Conservation (phyloP, 179 eudicot species). For the Drosera spatulata region DNA sequence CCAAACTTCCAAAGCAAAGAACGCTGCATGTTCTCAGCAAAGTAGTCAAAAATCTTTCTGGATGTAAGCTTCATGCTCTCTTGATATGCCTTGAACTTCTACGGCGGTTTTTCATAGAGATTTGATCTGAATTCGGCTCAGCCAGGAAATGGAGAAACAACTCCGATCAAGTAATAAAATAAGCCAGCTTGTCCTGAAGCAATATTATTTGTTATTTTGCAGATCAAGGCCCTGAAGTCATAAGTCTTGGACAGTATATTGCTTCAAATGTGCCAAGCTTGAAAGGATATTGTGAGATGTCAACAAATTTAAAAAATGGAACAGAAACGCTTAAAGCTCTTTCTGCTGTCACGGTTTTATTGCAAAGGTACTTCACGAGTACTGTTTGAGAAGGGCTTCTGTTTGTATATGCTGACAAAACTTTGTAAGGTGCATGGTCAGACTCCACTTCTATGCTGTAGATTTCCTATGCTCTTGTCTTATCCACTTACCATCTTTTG, state of each 20-base stretch:
- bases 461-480: not conserved
- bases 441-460: not conserved
- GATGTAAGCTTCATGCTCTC: slow-evolving; percentile 47
- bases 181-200: not conserved
- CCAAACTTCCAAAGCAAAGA: slow-evolving; percentile 50
- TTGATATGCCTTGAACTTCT: slow-evolving; percentile 1
- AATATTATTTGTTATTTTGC: slow-evolving; percentile 14
- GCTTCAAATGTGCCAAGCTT: slow-evolving; percentile 69
- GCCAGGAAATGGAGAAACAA: not conserved
- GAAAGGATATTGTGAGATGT: slow-evolving; percentile 40
- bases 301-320: slow-evolving; percentile 33
- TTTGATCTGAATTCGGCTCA: not conserved
- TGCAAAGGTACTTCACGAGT: slow-evolving; percentile 42
- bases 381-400: not conserved
- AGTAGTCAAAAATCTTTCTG: slow-evolving; percentile 49
- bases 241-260: slow-evolving; percentile 56
- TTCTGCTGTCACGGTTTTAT: slow-evolving; percentile 59
- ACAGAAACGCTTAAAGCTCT: slow-evolving; percentile 58
- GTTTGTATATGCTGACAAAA: not conserved
- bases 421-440: not conserved
- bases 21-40: slow-evolving; percentile 39
- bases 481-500: not conserved
- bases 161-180: not conserved
- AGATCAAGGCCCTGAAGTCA: slow-evolving; percentile 57
- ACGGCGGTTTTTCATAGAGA: not conserved